Base-by-base conservation (phyloP, 805 yeast genomes). In the Lipomyces japonicus region DNA sequence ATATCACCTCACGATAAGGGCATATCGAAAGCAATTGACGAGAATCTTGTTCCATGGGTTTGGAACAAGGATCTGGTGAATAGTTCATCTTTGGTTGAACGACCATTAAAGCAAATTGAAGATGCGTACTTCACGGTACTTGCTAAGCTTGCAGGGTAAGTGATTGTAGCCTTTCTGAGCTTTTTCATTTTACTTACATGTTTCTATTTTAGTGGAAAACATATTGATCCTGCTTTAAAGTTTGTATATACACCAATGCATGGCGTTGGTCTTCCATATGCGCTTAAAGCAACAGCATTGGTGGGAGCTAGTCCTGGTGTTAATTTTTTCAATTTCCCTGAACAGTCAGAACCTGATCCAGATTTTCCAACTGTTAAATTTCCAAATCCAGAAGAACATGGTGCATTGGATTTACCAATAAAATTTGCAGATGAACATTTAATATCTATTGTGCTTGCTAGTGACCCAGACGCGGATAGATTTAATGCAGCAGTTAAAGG, bases 391-490 rank as follows among this genome's bases (percentile, higher is more conserved):
- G 98, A 91, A 66, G 98, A 91, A 63, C 79, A 81, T 55, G 96
- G 96, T 2, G 97, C 97, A 0, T 71, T 93, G 48, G 84, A 80
- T 57, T 63, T 83, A 45, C 91, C 95, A 0, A 81, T 82, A 18
- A 44, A 63, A 7, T 65, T 68, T 2, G 97, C 96, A 0, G 81
- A 85, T 36, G 60, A 61, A 4, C 64, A 68, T 1, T 73, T 73
- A 0, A 66, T 76, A 22, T 64, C 69, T 2, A 64, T 88, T 26
- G 91, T 91, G 1, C 61, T 91, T 2, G 96, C 96, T 1, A 91
- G 84, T 66, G 98, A 91, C 63, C 98, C 98, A 0, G 98, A 91
- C 68, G 98, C 97, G 0, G 98, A 91, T 66, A 73, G 98, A 51
- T 91, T 91, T 63, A 82, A 93, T 5, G 84, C 79, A 7, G 96